These are phyloP conservation scores for Gossypium ekmanianum DNA, from an alignment of 345 rosid species.

Conservation along the genomic window DNA sequence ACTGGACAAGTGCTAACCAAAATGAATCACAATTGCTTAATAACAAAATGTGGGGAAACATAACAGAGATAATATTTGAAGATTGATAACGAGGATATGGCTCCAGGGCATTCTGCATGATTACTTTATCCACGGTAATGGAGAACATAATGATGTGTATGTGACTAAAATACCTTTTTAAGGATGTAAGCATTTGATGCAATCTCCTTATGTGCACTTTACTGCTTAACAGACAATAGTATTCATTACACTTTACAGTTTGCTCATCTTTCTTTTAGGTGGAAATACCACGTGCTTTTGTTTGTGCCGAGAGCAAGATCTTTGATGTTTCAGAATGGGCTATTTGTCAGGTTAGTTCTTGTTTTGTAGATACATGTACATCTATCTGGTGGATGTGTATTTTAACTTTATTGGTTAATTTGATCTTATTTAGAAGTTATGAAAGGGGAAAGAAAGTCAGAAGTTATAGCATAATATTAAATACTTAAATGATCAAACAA, in stretches of 20 bases:
- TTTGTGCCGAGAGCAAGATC: slow-evolving; percentile 96
- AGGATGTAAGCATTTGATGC: slow-evolving; percentile 2
- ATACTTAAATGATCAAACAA: not conserved
- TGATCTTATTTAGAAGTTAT: not conserved
- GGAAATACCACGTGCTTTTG: slow-evolving; percentile 98
- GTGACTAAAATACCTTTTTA: not conserved
- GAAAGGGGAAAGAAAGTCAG: not conserved
- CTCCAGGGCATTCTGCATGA: not conserved
- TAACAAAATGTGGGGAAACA: not conserved
- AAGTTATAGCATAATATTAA: not conserved
- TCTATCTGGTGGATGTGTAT: not conserved
- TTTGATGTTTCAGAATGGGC: slow-evolving; percentile 99
- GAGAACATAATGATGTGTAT: not conserved
- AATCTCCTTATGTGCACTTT: not conserved
- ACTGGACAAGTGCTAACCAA: not conserved
- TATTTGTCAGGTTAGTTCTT: slow-evolving; percentile 80
- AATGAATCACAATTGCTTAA: not conserved
- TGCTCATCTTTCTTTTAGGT: slow-evolving; percentile 40
- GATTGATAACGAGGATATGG: not conserved
- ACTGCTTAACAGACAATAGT: slow-evolving; percentile 1
- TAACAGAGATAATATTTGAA: not conserved
- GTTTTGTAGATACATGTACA: not conserved
- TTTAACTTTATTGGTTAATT: not conserved
- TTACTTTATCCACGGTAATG: not conserved
- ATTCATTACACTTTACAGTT: slow-evolving; percentile 18